Conservation (phyloP, 495 filamentous ascomycete genomes). For the Penicillium fimorum region DNA sequence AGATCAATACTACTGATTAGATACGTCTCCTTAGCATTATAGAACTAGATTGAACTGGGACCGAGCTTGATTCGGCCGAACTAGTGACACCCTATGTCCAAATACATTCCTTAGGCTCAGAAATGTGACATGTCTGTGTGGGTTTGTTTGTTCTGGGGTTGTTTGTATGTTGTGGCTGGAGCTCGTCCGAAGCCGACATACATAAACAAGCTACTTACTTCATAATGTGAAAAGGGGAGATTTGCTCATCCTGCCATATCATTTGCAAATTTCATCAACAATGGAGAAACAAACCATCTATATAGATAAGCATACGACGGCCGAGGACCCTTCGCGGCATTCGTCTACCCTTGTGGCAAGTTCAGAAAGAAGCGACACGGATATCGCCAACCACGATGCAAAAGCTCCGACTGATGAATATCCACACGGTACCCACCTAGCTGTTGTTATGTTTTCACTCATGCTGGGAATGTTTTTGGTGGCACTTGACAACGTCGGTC, state of each 20-base stretch:
- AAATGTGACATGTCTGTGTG: background rate
- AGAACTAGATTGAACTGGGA: background rate
- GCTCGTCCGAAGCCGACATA: background rate
- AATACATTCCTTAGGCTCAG: background rate
- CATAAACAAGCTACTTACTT: background rate
- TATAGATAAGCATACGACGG: background rate
- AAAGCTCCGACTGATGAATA: background rate
- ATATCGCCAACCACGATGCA: background rate
- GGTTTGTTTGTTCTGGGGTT: too few relatives aligned
- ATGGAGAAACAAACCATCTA: background rate
- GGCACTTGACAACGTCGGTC: background rate
- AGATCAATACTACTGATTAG: background rate
- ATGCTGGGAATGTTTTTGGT: constrained; percentile 1
- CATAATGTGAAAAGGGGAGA: background rate
- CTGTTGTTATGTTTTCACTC: background rate
- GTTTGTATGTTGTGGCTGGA: background rate
- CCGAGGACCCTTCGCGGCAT: background rate
- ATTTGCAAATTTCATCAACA: background rate
- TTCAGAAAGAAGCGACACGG: background rate
- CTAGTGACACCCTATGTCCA: background rate
- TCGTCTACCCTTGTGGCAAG: background rate
- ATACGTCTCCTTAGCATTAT: background rate
- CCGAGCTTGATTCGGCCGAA: constrained; percentile 2
- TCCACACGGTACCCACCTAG: background rate
- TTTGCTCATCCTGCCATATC: background rate